Evolutionary conservation across 225 moss, liverwort and hornwort genomes (phyloP).

Genomic region (Bryum argenteum): DNA sequence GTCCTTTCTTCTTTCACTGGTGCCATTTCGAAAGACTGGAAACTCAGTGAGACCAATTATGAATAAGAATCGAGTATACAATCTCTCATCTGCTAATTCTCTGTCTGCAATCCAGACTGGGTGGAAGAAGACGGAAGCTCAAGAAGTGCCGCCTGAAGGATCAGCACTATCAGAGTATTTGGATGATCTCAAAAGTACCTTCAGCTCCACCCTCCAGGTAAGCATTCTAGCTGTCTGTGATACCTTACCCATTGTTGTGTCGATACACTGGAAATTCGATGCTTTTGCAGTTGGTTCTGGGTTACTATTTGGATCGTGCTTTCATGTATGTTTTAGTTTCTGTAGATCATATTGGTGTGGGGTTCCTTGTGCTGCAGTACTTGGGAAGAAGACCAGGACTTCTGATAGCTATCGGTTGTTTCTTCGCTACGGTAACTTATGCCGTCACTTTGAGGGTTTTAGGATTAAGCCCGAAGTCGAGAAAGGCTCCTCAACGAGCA

Average conservation of each 20-base stretch:
- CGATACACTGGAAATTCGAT: conserved; percentile 13
- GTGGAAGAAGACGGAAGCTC: conserved; percentile 58
- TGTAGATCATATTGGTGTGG: conserved; percentile 11
- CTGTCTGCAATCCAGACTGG: conserved; percentile 54
- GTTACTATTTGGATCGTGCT: conserved; percentile 14
- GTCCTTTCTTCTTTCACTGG: conserved; percentile 27
- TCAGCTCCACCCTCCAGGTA: conserved; percentile 45
- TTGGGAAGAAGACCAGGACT: conserved; percentile 53
- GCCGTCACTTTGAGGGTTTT: conserved; percentile 42
- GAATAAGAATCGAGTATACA: neutral
- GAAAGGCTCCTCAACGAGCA: conserved; percentile 29
- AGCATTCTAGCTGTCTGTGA: conserved; percentile 8
- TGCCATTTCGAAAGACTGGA: neutral
- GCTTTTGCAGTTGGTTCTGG: neutral
- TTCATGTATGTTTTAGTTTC: neutral
- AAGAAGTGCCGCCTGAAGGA: conserved; percentile 65
- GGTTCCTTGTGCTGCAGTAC: conserved; percentile 48
- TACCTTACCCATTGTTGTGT: neutral
- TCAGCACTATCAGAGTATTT: conserved; percentile 39
- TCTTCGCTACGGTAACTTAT: conserved; percentile 48
- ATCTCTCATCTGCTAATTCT: neutral
- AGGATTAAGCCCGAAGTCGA: conserved; percentile 37
- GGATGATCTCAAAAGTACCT: conserved; percentile 32
- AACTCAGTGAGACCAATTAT: neutral
- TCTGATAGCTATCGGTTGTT: conserved; percentile 48